Base-by-base conservation (phyloP, 1,139 yeast species). In the Wickerhamomyces sp. region DNA sequence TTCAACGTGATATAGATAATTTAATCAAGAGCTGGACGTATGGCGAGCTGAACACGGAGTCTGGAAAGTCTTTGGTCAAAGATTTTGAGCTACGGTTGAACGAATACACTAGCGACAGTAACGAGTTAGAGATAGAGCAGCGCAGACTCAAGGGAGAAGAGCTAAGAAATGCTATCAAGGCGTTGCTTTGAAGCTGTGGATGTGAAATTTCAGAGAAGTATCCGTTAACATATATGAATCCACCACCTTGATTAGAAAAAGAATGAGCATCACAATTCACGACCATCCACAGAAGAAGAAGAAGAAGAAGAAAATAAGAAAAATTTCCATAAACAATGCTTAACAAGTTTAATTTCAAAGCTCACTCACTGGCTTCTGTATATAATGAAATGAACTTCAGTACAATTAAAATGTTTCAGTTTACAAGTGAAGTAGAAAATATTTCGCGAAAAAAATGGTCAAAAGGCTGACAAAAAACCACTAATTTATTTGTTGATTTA, bases 1-100 rank as follows among this genome's bases (percentile, higher is more conserved):
- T 54, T 3, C 47, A 54, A 27, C 35, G 39, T 12, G 56, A 54
- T 22, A 44, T 54, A 29, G 56, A 52, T 28, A 16, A 10, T 4
- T 24, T 54, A n/a, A 42, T 54, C 2, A 31, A 37, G 6, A 43
- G 38, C 25, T 54, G 56, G 56, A 36, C 51, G 0, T 21, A 32
- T 1, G 54, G 51, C 1, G 42, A 46, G 8, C 27, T 48, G 18
- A 40, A 47, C 16, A 42, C 47, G 1, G 22, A 34, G 5, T 51
- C 48, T 7, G 48, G 48, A 1, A 33, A 38, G 15, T 10, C 16
- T 3, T 17, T 51, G 18, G 18, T 52, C 2, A 43, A 39, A 16
- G 31, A 36, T 2, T 49, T 51, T 17, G 48, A 50, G 25, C 22
- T 22, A 3, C 37, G 39, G 19, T 36, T 54, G 30, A 45, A 51